Conservation (phyloP, 1,284 basidiomycete species). For the Schizophyllum commune region DNA sequence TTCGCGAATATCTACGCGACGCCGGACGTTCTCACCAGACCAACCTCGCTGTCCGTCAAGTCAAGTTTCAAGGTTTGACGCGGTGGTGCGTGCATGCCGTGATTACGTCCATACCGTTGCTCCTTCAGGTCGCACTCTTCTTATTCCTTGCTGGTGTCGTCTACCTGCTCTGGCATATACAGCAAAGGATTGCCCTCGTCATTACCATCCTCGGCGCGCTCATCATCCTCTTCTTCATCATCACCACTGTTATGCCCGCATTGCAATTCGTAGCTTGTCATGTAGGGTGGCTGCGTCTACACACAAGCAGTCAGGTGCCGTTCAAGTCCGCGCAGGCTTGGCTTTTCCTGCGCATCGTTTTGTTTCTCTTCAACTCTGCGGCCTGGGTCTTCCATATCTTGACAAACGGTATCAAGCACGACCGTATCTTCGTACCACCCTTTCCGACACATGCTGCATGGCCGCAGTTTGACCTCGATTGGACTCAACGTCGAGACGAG, state of each 20-base stretch:
- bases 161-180: slow-evolving; percentile 26
- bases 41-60: slow-evolving; percentile 18
- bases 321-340: background rate
- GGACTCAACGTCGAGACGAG: background rate
- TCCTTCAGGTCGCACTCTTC: slow-evolving; percentile 34
- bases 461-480: background rate
- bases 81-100: slow-evolving; percentile 31
- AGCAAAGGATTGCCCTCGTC: background rate
- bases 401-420: background rate
- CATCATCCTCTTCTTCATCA: background rate
- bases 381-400: background rate
- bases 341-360: background rate
- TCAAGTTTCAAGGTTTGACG: slow-evolving; percentile 24
- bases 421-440: background rate
- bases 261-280: background rate
- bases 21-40: background rate
- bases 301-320: background rate
- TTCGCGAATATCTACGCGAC: slow-evolving; percentile 29
- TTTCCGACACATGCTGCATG: background rate
- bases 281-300: background rate
- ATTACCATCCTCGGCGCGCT: background rate
- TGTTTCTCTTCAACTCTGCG: background rate
- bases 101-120: slow-evolving; percentile 31
- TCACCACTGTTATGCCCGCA: background rate
- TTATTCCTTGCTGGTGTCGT: slow-evolving; percentile 38